These are phyloP conservation scores for Microbotryomycetes sp. DNA, from an alignment of 1,284 basidiomycete species.

Conservation along the genomic window DNA sequence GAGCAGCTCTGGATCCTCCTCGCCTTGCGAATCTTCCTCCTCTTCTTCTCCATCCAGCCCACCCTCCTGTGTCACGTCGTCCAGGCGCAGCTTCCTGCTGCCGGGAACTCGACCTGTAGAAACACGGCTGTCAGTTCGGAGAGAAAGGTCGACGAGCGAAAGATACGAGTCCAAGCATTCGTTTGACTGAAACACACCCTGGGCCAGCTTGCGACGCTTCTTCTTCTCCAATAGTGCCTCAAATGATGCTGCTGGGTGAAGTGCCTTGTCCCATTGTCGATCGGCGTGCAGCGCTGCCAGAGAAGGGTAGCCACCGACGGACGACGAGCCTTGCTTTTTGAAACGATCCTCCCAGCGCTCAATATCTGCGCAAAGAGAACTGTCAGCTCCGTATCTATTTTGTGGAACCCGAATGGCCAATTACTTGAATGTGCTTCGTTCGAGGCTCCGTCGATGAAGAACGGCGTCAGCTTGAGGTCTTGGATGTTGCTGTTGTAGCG, in stretches of 20 bases:
- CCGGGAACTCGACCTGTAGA: background rate
- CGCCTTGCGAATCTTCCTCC: background rate
- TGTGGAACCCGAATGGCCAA: no score
- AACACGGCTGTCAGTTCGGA: no score
- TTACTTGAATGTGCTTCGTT: constrained; percentile 17
- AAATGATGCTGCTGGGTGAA: constrained; percentile 18
- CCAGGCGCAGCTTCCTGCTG: background rate
- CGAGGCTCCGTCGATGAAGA: constrained; percentile 20
- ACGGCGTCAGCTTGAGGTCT: constrained; percentile 24
- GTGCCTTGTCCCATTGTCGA: constrained; percentile 13
- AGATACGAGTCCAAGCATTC: no score
- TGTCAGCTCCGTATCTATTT: no score
- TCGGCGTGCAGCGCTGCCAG: constrained; percentile 13
- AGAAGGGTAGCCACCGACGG: constrained; percentile 1
- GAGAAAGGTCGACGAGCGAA: no score
- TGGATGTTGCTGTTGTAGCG: constrained; percentile 18
- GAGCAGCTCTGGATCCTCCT: constrained; percentile 10
- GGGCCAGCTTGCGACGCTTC: background rate
- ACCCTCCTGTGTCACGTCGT: background rate
- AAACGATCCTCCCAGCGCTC: constrained; percentile 28
- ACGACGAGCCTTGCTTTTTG: constrained; percentile 6
- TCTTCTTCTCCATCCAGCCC: constrained; percentile 1
- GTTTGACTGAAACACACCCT: no score
- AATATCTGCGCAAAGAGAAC: constrained; percentile 12
- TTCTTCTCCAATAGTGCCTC: constrained; percentile 26